Conservation (phyloP, 2,329 filamentous ascomycete genomes). For the Aspergillus piperis region DNA sequence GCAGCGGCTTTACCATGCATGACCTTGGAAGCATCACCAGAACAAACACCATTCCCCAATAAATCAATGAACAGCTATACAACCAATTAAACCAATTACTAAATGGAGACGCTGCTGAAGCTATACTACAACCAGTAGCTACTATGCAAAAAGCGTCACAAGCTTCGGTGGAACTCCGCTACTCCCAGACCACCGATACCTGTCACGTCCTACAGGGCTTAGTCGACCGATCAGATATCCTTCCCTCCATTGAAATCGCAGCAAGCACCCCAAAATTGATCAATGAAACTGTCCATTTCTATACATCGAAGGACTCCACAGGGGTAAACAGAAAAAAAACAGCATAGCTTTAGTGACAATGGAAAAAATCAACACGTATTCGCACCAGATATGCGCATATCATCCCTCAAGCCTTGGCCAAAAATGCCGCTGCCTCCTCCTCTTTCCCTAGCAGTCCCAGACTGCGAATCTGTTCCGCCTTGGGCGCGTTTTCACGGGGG, state of each 20-base stretch:
- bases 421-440: slow-evolving; percentile 69
- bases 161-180: not conserved
- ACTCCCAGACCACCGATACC: not conserved
- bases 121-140: not conserved
- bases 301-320: slow-evolving; percentile 35
- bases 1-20: not conserved
- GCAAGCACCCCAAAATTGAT: not conserved
- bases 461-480: slow-evolving; percentile 82
- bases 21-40: too few relatives aligned
- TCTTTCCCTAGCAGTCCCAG: slow-evolving; percentile 82
- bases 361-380: slow-evolving; percentile 25
- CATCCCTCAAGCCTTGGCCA: slow-evolving; percentile 33
- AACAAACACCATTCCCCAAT: not conserved
- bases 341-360: slow-evolving; percentile 27
- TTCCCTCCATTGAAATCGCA: not conserved
- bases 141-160: not conserved
- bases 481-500: slow-evolving; percentile 77
- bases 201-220: not conserved
- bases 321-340: slow-evolving; percentile 26
- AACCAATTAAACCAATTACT: too few relatives aligned
- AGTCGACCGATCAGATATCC: not conserved
- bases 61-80: too few relatives aligned
- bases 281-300: slow-evolving; percentile 31
- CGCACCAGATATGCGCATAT: slow-evolving; percentile 23
- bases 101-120: too few relatives aligned